Evolutionary conservation across 2,329 filamentous ascomycete genomes (phyloP), one percentile per base, ranked within the genome.

Genomic region (Oidium heveae): DNA sequence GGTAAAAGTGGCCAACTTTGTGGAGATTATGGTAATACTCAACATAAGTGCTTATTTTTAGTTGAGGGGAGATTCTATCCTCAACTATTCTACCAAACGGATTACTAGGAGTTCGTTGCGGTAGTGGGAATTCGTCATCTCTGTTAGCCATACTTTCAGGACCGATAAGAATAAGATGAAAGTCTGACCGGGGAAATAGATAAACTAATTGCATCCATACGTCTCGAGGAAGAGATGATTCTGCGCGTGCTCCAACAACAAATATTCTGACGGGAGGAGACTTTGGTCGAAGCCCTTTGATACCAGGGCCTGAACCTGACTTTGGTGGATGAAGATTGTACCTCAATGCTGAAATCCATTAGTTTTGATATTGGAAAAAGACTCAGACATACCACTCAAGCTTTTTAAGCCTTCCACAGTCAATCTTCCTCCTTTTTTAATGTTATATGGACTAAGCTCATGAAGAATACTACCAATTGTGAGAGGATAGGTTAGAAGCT

Each of bases 1-100:
- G 91, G 56, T 84, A 79, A 70, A 96, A 98, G 65, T 88, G 77
- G 51, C 86, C 83, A 0, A 89, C 84, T 66, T 87, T 79, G 70
- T 98, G 89, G 61, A 98, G 77, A 2, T 86, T 96, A 68, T 98
- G 89, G 71, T 93, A 98, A 70, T 98, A 95, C 62, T 98, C 91
- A 53, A 96, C 89, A 63, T 88, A 94, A 0, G 93, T 98, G 66
- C 83, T 91, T 64, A 98, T 94, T 72, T 98, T 98, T 78, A 96
- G 80, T 60, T 83, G 82, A 55, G 83, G 80, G 65, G 83, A 86
- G 9, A 98, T 75, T 54, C 89, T 80, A 67, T 94, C 89, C 69
- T 98, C 93, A 15, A 95, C 78, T 54, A 98, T 75, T n/a, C 85
- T 86, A 44, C 91, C 91, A 61, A 88, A 98, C 0, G 91, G 91